Evolutionary conservation across 1,284 basidiomycete genomes (phyloP).

Genomic region (Grifola frondosa): DNA sequence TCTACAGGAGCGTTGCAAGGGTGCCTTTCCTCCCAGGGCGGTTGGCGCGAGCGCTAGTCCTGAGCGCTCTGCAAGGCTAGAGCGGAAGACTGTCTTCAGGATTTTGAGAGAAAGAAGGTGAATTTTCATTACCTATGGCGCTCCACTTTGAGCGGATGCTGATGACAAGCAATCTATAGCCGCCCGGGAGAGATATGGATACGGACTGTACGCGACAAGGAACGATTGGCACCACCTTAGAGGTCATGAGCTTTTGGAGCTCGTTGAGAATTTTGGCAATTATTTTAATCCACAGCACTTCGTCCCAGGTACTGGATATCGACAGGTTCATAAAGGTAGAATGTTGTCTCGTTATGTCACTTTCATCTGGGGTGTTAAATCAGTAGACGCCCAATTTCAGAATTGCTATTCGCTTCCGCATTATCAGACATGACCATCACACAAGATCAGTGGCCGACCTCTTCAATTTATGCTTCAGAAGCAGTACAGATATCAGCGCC

Average conservation of each 20-base stretch:
- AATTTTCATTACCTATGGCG: conserved; percentile 26
- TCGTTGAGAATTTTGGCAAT: no score
- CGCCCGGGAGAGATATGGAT: conserved; percentile 84
- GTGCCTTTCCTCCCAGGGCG: conserved; percentile 61
- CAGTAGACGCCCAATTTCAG: no score
- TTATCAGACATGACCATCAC: no score
- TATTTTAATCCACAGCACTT: no score
- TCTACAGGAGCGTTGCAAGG: conserved; percentile 68
- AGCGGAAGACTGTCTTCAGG: conserved; percentile 59
- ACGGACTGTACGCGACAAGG: conserved; percentile 61
- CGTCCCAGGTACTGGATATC: no score
- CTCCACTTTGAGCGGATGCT: conserved; percentile 3
- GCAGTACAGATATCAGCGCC: no score
- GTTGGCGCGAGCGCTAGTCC: conserved; percentile 23
- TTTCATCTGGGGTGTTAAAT: no score
- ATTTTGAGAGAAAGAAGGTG: conserved; percentile 76
- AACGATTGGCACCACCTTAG: conserved; percentile 43
- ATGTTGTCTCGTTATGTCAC: no score
- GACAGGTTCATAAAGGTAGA: no score
- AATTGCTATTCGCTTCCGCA: no score
- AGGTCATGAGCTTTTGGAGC: conserved; percentile 4
- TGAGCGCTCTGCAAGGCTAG: conserved; percentile 37
- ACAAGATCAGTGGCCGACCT: no score
- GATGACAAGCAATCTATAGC: conserved; percentile 36
- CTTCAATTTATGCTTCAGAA: no score